Evolutionary conservation across 129 eudicot genomes (phyloP).

Genomic region (Rutidosis leptorrhynchoides): DNA sequence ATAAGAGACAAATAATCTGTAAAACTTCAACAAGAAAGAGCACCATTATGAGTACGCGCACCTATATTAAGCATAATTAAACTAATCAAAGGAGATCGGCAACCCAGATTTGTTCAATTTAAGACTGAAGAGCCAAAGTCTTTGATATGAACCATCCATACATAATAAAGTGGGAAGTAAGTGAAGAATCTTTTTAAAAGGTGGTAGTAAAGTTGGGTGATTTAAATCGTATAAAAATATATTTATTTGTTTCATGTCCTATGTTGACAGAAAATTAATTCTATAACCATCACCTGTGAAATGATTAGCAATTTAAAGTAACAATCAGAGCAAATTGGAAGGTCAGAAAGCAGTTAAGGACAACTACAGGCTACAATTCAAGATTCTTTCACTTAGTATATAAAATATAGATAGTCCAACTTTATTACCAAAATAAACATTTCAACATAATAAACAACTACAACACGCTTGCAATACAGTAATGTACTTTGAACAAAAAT

Average conservation of each 20-base stretch:
- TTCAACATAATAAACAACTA: neutral
- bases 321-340: slow-evolving; percentile 39
- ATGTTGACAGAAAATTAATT: slow-evolving; percentile 14
- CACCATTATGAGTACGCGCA: slow-evolving; percentile 11
- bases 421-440: neutral
- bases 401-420: neutral
- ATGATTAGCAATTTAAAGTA: slow-evolving; percentile 30
- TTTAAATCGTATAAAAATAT: slow-evolving; percentile 31
- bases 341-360: slow-evolving; percentile 34
- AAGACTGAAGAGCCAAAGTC: slow-evolving; percentile 29
- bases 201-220: slow-evolving; percentile 40
- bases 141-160: slow-evolving; percentile 20
- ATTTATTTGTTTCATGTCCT: slow-evolving; percentile 4
- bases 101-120: neutral
- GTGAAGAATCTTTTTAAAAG: slow-evolving; percentile 26
- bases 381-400: slow-evolving; percentile 20
- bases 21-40: slow-evolving; percentile 2
- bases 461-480: neutral
- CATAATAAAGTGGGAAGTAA: slow-evolving; percentile 42
- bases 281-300: slow-evolving; percentile 20
- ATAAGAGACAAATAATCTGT: neutral
- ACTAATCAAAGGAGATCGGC: slow-evolving; percentile 10
- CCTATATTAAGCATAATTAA: slow-evolving; percentile 17
- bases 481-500: neutral
- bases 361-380: slow-evolving; percentile 19